Base-by-base conservation (phyloP, 805 yeast genomes). In the Monosporozyma unispora region DNA sequence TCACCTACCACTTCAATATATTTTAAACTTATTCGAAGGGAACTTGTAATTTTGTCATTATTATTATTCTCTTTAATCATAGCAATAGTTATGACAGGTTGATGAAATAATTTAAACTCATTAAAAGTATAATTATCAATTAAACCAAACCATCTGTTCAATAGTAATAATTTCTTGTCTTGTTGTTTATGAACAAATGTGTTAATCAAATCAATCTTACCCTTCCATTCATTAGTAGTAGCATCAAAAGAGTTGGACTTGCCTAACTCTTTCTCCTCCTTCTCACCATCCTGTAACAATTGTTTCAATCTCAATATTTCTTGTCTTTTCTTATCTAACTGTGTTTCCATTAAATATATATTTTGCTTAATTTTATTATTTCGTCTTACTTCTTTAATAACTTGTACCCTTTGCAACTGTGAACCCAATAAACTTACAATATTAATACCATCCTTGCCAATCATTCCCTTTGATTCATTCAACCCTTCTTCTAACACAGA, bases 61-160 rank as follows among this genome's bases (percentile, higher is more conserved):
- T 39, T 39, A 39, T 2, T 10, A 39, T 37, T 16, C 19, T 39
- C 42, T 8, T 41, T 41, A 3, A 41, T 3, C 44, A 41, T 25
- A 10, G 16, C 14, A n/a, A 41, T 6, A 6, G 44, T 14, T 7
- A 41, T 6, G 14, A 41, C 27, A 3, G 44, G 44, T 7, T 14
- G 21, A 11, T 39, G 10, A 11, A 39, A 39, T 14, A 39, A 22
- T 39, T 5, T 2, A 8, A 39, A 21, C 1, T 14, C 16, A 14
- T 39, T 18, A 19, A 14, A 5, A 3, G 11, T 16, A 1, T 1
- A 7, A 16, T 9, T 12, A 14, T 12, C n/a, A 6, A 3, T 11
- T 2, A 35, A 11, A 35, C 19, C 25, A 35, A 44, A 44, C 47
- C 47, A 44, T 33, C 16, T 35, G 16, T 35, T 44, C 23, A 44